Evolutionary conservation across 2,329 filamentous ascomycete genomes (phyloP).

Genomic region (Penicillium sp.): DNA sequence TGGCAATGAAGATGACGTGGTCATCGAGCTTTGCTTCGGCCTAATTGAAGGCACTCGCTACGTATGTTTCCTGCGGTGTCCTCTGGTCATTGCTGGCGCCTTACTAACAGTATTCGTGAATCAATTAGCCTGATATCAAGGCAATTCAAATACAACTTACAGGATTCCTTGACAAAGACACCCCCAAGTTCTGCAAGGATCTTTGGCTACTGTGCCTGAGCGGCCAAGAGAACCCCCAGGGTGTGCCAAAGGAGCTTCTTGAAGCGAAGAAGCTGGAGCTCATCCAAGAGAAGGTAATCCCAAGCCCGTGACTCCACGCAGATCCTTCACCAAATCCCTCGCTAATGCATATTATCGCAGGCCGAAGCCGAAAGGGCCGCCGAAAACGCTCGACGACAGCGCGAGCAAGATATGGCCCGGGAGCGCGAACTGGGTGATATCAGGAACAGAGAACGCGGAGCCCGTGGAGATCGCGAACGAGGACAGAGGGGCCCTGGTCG

Average conservation of each 20-base stretch:
- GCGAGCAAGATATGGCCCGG: slow-evolving; percentile 69
- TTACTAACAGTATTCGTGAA: slow-evolving; percentile 21
- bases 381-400: slow-evolving; percentile 69
- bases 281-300: slow-evolving; percentile 82
- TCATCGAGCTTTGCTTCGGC: slow-evolving; percentile 79
- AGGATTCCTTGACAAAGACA: slow-evolving; percentile 93
- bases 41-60: slow-evolving; percentile 71
- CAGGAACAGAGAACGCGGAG: slow-evolving; percentile 54
- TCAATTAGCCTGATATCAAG: slow-evolving; percentile 84
- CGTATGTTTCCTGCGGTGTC: slow-evolving; percentile 54
- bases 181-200: slow-evolving; percentile 84
- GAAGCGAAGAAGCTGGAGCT: slow-evolving; percentile 96
- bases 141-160: slow-evolving; percentile 90
- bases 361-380: slow-evolving; percentile 79
- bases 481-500: slow-evolving; percentile 32
- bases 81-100: background rate
- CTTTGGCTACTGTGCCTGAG: slow-evolving; percentile 90
- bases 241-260: slow-evolving; percentile 88
- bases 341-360: slow-evolving; percentile 45
- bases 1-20: slow-evolving; percentile 91
- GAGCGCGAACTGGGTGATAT: slow-evolving; percentile 70
- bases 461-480: slow-evolving; percentile 1
- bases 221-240: slow-evolving; percentile 82
- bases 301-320: background rate
- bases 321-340: background rate